A percentile compares a stretch with the other conserved stretches of the same genome.
Conservation (phyloP, 495 filamentous ascomycete genomes). For the Hypoxylon intermedium region DNA sequence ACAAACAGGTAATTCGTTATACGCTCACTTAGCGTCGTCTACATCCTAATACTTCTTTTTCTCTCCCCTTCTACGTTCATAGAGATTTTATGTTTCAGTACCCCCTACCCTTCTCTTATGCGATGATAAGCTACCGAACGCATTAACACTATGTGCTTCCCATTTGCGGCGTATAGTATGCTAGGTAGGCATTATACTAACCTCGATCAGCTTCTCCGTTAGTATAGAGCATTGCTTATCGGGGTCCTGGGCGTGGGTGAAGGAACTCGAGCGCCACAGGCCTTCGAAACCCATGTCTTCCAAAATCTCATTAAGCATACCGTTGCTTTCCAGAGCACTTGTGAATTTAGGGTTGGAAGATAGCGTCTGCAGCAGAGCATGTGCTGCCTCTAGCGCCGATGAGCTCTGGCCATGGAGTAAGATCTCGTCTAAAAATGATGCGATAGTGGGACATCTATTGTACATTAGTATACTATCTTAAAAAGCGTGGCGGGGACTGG, state of each 20-base stretch:
- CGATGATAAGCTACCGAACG: conserved; percentile 25
- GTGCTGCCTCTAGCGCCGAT: conserved; percentile 58
- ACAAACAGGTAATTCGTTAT: not conserved
- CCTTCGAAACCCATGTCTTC: conserved; percentile 65
- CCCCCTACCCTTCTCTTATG: conserved; percentile 8
- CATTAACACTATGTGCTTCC: conserved; percentile 8
- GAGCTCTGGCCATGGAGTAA: conserved; percentile 61
- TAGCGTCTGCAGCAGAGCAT: conserved; percentile 57
- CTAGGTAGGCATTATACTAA: conserved; percentile 36
- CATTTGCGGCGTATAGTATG: not conserved
- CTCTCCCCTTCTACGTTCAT: not conserved
- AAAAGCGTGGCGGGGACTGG: not conserved
- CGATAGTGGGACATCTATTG: conserved; percentile 56
- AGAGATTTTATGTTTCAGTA: not conserved
- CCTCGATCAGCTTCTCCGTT: conserved; percentile 66
- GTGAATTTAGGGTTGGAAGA: conserved; percentile 55
- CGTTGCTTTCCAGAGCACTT: conserved; percentile 46
- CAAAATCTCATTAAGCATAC: conserved; percentile 53
- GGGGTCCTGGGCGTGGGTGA: conserved; percentile 52
- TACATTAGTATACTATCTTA: conserved; percentile 22
- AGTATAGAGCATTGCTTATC: conserved; percentile 59
- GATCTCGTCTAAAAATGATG: conserved; percentile 60
- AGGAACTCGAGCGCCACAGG: conserved; percentile 59
- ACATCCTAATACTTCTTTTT: not conserved
- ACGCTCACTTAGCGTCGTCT: not conserved